Evolutionary conservation across 1,284 basidiomycete species (phyloP).

Genomic region (Coniferiporia sulphurascens): DNA sequence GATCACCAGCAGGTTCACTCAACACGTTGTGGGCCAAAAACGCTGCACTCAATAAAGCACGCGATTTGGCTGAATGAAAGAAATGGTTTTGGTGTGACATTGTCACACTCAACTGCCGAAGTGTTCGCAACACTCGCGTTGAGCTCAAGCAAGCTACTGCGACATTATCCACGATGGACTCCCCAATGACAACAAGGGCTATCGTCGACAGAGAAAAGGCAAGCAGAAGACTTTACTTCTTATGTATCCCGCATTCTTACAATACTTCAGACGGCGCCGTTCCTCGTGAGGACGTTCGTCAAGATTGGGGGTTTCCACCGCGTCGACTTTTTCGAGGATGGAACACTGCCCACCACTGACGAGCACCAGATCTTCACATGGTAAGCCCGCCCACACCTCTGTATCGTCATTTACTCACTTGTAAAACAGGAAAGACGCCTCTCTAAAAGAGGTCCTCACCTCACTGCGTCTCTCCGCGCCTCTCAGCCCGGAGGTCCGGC

Average conservation of each 20-base stretch:
- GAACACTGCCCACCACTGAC: conserved; percentile 64
- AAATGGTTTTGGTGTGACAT: too few relatives aligned
- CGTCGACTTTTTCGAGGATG: conserved; percentile 66
- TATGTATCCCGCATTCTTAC: not conserved
- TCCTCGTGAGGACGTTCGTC: conserved; percentile 75
- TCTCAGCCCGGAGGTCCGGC: conserved; percentile 60
- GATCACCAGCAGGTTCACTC: not conserved
- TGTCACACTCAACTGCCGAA: too few relatives aligned
- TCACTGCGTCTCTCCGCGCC: conserved; percentile 65
- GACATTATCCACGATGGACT: not conserved
- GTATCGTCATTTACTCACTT: conserved; percentile 5
- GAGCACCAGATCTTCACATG: conserved; percentile 77
- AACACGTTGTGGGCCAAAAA: too few relatives aligned
- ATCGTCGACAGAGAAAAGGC: conserved; percentile 38
- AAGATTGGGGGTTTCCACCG: conserved; percentile 74
- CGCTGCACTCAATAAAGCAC: too few relatives aligned
- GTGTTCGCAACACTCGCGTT: too few relatives aligned
- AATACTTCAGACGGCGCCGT: conserved; percentile 57
- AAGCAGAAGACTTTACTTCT: not conserved
- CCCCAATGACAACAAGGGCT: conserved; percentile 19
- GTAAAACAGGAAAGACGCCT: conserved; percentile 65
- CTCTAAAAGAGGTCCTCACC: conserved; percentile 68
- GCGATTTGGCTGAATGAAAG: too few relatives aligned
- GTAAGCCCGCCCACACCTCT: conserved; percentile 33
- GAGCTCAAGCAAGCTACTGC: too few relatives aligned